Evolutionary conservation across 1,284 basidiomycete species (phyloP).

Genomic region (Microbotryum violaceum): DNA sequence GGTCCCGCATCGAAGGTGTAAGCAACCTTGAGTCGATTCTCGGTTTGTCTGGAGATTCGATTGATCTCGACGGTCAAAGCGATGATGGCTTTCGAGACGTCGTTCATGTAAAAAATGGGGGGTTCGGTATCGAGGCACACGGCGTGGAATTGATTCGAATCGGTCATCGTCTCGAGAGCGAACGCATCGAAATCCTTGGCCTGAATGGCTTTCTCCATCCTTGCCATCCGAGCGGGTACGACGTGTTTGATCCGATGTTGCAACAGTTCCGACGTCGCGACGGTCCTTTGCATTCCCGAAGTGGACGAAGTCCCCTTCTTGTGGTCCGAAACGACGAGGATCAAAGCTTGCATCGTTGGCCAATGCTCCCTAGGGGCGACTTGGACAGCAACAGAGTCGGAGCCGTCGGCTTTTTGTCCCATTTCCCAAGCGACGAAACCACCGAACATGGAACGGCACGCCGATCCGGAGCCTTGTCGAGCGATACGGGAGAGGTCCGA

Average conservation of each 20-base stretch:
- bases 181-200: conserved; percentile 79
- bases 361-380: conserved; percentile 81
- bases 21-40: conserved; percentile 68
- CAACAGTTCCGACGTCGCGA: conserved; percentile 81
- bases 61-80: conserved; percentile 87
- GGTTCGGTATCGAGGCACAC: conserved; percentile 93
- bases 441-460: conserved; percentile 93
- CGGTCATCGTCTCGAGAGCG: conserved; percentile 86
- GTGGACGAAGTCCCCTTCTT: conserved; percentile 97
- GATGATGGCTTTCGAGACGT: conserved; percentile 80
- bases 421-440: conserved; percentile 96
- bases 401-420: conserved; percentile 61
- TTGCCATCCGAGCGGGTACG: conserved; percentile 80
- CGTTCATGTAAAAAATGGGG: conserved; percentile 99
- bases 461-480: conserved; percentile 93
- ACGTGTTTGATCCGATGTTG: conserved; percentile 80
- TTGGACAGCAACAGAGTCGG: conserved; percentile 80
- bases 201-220: conserved; percentile 71
- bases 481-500: conserved; percentile 80
- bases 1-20: conserved; percentile 99
- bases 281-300: conserved; percentile 92
- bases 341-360: conserved; percentile 92
- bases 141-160: conserved; percentile 98
- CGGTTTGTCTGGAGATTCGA: conserved; percentile 59
- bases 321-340: conserved; percentile 91